phyloP scores from a whole-genome alignment of 768 basidiomycete genomes.

The Mrakia blollopis region DNA sequence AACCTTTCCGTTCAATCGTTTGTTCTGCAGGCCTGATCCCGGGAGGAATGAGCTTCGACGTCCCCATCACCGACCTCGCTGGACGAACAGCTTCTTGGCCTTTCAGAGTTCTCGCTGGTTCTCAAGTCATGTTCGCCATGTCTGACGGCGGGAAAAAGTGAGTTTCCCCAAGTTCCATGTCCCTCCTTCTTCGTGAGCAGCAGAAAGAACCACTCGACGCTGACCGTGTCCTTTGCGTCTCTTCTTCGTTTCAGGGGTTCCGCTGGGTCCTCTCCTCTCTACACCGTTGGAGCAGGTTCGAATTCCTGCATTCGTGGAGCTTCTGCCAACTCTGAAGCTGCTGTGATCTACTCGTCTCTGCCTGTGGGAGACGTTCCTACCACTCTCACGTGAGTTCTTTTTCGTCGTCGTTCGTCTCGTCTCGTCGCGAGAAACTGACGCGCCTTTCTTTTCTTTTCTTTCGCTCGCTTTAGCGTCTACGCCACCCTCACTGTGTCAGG shows the following conservation, averaged over 20 bases:
- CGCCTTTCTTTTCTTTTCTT: neutral
- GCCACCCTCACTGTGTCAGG: constrained; percentile 12
- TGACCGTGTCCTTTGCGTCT: no score
- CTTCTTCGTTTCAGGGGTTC: constrained; percentile 13
- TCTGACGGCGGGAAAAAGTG: constrained; percentile 13
- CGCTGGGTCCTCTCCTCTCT: constrained; percentile 19
- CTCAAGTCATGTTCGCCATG: constrained; percentile 27
- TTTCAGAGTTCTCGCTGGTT: constrained; percentile 16
- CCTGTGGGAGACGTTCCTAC: constrained; percentile 30
- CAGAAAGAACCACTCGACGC: neutral
- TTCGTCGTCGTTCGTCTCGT: neutral
- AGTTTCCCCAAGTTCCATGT: neutral
- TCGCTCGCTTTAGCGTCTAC: constrained; percentile 3
- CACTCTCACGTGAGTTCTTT: constrained; percentile 21
- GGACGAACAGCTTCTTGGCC: constrained; percentile 4
- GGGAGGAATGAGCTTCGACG: constrained; percentile 25
- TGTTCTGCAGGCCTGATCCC: constrained; percentile 26
- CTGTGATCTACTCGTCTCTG: constrained; percentile 28
- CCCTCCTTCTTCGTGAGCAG: neutral
- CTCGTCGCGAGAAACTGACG: neutral
- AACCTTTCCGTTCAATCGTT: neutral
- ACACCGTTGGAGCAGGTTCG: constrained; percentile 23
- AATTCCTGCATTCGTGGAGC: neutral
- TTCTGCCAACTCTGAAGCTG: neutral
- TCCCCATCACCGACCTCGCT: constrained; percentile 23